These are phyloP conservation scores for Lodderomyces parapsilosis DNA, from an alignment of 1,139 yeast genomes.

Conservation along the genomic window DNA sequence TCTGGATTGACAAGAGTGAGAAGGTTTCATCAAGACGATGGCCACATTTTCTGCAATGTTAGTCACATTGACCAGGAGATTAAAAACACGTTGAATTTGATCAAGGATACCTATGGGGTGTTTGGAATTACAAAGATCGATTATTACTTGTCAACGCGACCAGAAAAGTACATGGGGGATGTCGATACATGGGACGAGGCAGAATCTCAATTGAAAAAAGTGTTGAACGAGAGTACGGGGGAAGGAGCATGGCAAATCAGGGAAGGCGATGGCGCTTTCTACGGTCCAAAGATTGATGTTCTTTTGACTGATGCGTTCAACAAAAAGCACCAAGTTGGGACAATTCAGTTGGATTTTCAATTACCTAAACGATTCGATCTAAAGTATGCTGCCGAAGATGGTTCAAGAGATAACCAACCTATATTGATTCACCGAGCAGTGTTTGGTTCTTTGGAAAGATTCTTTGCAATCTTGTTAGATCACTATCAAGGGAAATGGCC, in stretches of 20 bases:
- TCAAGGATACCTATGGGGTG: constrained; percentile 74
- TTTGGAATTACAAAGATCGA: constrained; percentile 72
- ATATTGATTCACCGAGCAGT: constrained; percentile 95
- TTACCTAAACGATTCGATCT: constrained; percentile 83
- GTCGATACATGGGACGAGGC: constrained; percentile 83
- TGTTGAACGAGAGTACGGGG: constrained; percentile 59
- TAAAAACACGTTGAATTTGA: constrained; percentile 65
- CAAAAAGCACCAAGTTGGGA: constrained; percentile 92
- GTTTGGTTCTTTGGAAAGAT: constrained; percentile 90
- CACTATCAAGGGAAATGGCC: constrained; percentile 97
- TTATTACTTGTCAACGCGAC: constrained; percentile 83
- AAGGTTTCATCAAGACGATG: constrained; percentile 98
- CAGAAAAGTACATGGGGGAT: constrained; percentile 82
- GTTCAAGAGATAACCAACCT: constrained; percentile 59
- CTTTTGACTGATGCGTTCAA: constrained; percentile 79
- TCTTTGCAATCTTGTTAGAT: constrained; percentile 85
- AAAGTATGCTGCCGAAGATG: constrained; percentile 55
- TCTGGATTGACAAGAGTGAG: constrained; percentile 94
- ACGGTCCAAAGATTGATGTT: constrained; percentile 94
- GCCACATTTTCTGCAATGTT: constrained; percentile 89
- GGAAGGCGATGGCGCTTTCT: constrained; percentile 96
- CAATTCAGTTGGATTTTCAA: constrained; percentile 94
- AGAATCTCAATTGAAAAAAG: constrained; percentile 65
- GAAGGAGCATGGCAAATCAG: constrained; percentile 65
- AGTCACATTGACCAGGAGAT: constrained; percentile 83